These are phyloP conservation scores for Jamesozyma lodderae DNA, from an alignment of 805 yeast species.

Conservation along the genomic window DNA sequence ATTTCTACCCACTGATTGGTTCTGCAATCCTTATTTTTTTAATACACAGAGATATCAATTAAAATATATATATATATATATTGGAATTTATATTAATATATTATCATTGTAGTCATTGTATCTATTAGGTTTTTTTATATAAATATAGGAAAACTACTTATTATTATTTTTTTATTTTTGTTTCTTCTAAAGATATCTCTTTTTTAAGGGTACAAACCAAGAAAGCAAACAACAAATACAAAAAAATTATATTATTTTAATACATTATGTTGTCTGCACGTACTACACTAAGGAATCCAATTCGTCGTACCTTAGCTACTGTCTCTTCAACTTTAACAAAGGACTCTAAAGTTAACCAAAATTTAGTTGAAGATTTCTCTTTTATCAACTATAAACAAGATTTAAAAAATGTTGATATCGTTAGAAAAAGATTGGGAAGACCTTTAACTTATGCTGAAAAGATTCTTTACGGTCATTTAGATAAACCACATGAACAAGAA, in stretches of 20 bases:
- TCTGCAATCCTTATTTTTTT: too few species aligned
- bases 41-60: too few species aligned
- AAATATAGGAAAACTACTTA: too few species aligned
- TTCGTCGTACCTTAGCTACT: constrained; percentile 35
- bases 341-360: constrained; percentile 73
- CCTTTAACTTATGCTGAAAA: constrained; percentile 95
- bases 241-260: background rate
- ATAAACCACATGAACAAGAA: constrained; percentile 81
- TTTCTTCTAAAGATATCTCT: background rate
- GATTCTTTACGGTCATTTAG: constrained; percentile 89
- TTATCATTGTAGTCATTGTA: too few species aligned
- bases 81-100: too few species aligned
- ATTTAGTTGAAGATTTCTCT: constrained; percentile 72
- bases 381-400: constrained; percentile 89
- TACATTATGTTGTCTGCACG: constrained; percentile 29
- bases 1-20: too few species aligned
- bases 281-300: constrained; percentile 14
- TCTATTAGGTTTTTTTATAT: too few species aligned
- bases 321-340: constrained; percentile 34
- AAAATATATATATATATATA: too few species aligned
- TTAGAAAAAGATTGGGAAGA: constrained; percentile 68
- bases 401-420: constrained; percentile 78
- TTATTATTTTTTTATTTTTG: background rate
- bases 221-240: background rate
- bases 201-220: too few species aligned